Evolutionary conservation across 805 yeast species (phyloP).

Genomic region (Lachancea kluyveri): DNA sequence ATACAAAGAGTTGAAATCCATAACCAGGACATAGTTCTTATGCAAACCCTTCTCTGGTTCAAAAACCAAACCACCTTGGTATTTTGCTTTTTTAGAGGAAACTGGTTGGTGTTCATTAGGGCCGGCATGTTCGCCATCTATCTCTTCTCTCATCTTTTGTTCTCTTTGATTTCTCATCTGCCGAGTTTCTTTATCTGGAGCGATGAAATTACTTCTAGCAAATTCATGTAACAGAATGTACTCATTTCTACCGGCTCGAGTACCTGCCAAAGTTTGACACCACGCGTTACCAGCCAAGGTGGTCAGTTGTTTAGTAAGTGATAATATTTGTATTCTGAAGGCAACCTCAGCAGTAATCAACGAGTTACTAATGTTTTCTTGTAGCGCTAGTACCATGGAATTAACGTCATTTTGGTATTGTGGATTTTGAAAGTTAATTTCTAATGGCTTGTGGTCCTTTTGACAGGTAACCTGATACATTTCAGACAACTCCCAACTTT

Average conservation of each 20-base stretch:
- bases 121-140: slow-evolving; percentile 25
- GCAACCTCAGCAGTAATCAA: slow-evolving; percentile 72
- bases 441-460: slow-evolving; percentile 54
- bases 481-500: slow-evolving; percentile 88
- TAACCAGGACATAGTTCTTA: slow-evolving; percentile 79
- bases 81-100: slow-evolving; percentile 62
- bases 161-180: slow-evolving; percentile 33
- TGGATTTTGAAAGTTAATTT: slow-evolving; percentile 65
- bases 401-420: slow-evolving; percentile 61
- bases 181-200: slow-evolving; percentile 73
- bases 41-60: slow-evolving; percentile 96
- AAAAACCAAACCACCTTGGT: slow-evolving; percentile 89
- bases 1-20: slow-evolving; percentile 97
- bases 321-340: slow-evolving; percentile 74
- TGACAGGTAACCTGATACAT: slow-evolving; percentile 81
- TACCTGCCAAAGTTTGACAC: slow-evolving; percentile 91
- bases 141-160: slow-evolving; percentile 19
- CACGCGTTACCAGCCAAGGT: slow-evolving; percentile 95
- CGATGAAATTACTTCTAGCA: slow-evolving; percentile 66
- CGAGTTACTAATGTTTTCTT: slow-evolving; percentile 62
- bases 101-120: slow-evolving; percentile 38
- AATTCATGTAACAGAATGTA: slow-evolving; percentile 90
- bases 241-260: slow-evolving; percentile 94
- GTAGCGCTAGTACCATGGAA: slow-evolving; percentile 61
- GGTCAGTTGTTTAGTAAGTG: slow-evolving; percentile 86